These are phyloP conservation scores for Blastocystis sp. DNA, from an alignment of 352 stramenopile genomes.

Conservation along the genomic window DNA sequence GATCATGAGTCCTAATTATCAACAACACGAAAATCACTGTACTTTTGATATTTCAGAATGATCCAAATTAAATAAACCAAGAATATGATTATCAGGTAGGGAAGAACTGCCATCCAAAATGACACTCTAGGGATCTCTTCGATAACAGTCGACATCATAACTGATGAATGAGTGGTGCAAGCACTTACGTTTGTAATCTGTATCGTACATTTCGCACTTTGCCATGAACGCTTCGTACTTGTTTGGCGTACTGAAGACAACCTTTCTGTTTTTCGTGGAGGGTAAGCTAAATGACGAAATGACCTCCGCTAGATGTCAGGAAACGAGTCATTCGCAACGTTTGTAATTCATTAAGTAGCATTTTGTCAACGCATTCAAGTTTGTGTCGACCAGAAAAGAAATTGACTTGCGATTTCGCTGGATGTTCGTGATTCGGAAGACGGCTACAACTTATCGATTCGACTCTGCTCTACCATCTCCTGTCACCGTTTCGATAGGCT, in stretches of 20 bases:
- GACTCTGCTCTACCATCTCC: not conserved
- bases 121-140: not conserved
- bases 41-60: not conserved
- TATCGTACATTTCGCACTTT: conserved; percentile 55
- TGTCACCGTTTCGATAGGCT: not conserved
- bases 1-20: not conserved
- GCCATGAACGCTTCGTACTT: not conserved
- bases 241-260: not conserved
- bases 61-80: not conserved
- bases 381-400: not conserved
- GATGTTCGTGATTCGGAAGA: not conserved
- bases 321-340: not conserved
- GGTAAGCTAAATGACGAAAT: not conserved
- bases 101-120: not conserved
- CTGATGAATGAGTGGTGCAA: not conserved
- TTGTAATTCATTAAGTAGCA: conserved; percentile 35
- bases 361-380: not conserved
- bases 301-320: not conserved
- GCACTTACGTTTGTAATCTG: not conserved
- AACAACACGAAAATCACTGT: not conserved
- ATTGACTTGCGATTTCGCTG: not conserved
- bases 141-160: conserved; percentile 26
- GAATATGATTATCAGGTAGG: conserved; percentile 23
- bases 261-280: not conserved
- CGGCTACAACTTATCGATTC: not conserved